Evolutionary conservation across 1,284 basidiomycete species (phyloP).

Genomic region (Xerocomus amazonicus): DNA sequence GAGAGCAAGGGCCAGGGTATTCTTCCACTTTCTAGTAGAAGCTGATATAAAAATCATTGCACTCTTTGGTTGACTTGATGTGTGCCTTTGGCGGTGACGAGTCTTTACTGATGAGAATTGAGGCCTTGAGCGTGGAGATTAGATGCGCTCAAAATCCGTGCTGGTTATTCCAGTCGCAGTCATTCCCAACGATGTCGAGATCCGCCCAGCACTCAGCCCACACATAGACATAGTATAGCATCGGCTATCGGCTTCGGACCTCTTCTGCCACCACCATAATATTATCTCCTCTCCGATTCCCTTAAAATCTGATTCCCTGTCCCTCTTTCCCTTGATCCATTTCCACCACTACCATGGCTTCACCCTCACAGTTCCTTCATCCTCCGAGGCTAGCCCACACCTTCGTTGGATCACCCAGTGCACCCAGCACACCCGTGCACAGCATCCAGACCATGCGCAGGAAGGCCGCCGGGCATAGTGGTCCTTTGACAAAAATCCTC

Average conservation of each 20-base stretch:
- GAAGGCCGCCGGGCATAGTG: conserved; percentile 87
- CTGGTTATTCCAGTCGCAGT: not conserved
- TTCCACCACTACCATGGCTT: conserved; percentile 41
- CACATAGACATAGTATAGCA: too few species aligned
- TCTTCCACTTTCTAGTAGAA: conserved; percentile 57
- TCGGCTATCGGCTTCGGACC: conserved; percentile 1
- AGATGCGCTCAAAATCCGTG: too few species aligned
- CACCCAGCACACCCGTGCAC: conserved; percentile 76
- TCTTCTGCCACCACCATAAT: not conserved
- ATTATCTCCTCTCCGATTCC: not conserved
- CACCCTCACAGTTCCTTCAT: conserved; percentile 46
- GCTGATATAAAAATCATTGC: conserved; percentile 23
- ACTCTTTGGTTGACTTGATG: too few species aligned
- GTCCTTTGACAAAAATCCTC: conserved; percentile 89
- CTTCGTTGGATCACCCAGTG: conserved; percentile 68
- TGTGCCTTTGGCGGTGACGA: too few species aligned
- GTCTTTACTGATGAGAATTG: not conserved
- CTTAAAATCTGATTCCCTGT: conserved; percentile 14
- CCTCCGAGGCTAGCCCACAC: conserved; percentile 70
- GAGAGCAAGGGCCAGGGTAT: conserved; percentile 50
- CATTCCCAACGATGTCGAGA: too few species aligned
- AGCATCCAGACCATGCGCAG: conserved; percentile 90
- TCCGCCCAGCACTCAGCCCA: too few species aligned
- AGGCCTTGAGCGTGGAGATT: conserved; percentile 23
- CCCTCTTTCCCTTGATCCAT: conserved; percentile 10